Base-by-base conservation (phyloP, 2,329 filamentous ascomycete species). In the Akanthomyces muscarius region DNA sequence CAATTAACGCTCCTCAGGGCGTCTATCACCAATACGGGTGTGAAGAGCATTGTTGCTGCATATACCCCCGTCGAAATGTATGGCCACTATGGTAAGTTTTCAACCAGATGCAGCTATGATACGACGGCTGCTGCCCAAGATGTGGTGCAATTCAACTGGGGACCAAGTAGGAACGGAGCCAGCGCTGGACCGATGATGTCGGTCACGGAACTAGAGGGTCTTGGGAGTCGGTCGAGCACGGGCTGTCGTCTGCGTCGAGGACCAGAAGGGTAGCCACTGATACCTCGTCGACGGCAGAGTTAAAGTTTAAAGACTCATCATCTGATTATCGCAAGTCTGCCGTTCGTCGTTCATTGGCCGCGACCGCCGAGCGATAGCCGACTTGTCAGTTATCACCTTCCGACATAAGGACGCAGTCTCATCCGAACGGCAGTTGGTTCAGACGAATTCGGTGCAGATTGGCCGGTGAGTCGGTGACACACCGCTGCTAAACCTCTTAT, bases 191-290 rank as follows among this genome's bases (percentile, higher is more conserved):
- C 45, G 2, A 44, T 45, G 11, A 51, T 55, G 25, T 18, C 14
- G 6, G 51, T 51, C 28, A 30, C 23, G 30, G 51, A 64, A 28
- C 36, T 61, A 5, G 55, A 64, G 52, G 45, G 23, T 1, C 23
- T 64, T 56, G 51, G 33, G 52, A 64, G 50, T 36, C 48, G n/a
- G 57, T 57, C 23, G 57, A 61, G 36, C 61, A 25, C 23, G 23
- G 47, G 23, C 33, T 59, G 56, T 42, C 38, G 50, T 28, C 28
- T 21, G 41, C 30, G 56, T 30, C 45, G 45, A 59, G 21, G 16
- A 5, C 18, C 4, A 10, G 7, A 4, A n/a, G 28, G 45, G 10
- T 28, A 25, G 28, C 4, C 4, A 3, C 18, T 18, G 4, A 51
- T n/a, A 21, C 21, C 47, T 21, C 33, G 33, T 11, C 23, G 3